Conservation (phyloP, 306 rosid genomes). For the Vigna radiata region DNA sequence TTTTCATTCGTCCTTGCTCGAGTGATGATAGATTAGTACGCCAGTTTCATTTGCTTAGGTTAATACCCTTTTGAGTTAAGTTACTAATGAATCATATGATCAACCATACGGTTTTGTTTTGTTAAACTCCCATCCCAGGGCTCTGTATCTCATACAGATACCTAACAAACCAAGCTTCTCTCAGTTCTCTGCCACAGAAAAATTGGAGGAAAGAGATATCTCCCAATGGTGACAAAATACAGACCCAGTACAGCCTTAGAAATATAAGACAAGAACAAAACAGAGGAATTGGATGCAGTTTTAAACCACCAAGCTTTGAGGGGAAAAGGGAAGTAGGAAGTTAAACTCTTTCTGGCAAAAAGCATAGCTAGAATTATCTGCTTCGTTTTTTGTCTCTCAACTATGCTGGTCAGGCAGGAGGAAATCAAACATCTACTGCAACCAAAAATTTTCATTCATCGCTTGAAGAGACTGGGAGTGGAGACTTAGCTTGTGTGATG, state of each 20-base stretch:
- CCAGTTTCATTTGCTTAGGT: background rate
- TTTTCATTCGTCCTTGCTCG: constrained; percentile 11
- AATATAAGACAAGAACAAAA: constrained; percentile 4
- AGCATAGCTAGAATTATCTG: constrained; percentile 16
- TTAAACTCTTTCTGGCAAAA: constrained; percentile 5
- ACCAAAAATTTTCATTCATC: constrained; percentile 30
- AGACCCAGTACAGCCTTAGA: constrained; percentile 23
- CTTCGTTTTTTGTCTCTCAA: constrained; percentile 36
- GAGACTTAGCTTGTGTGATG: constrained; percentile 27
- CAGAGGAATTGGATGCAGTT: constrained; percentile 19
- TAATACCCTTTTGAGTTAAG: background rate
- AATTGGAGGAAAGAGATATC: background rate
- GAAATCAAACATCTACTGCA: constrained; percentile 28
- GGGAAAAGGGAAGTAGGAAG: background rate
- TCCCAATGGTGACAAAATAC: constrained; percentile 19
- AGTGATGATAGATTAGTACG: background rate
- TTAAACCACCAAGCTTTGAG: background rate
- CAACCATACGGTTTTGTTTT: background rate
- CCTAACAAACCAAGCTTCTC: background rate
- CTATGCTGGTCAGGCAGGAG: constrained; percentile 3
- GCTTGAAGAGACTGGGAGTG: constrained; percentile 57
- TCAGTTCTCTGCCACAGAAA: background rate
- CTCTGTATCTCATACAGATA: background rate
- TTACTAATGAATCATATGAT: background rate
- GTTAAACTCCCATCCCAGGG: background rate